phyloP scores from a whole-genome alignment of 106 monocot species.

The Amphibolis antarctica region DNA sequence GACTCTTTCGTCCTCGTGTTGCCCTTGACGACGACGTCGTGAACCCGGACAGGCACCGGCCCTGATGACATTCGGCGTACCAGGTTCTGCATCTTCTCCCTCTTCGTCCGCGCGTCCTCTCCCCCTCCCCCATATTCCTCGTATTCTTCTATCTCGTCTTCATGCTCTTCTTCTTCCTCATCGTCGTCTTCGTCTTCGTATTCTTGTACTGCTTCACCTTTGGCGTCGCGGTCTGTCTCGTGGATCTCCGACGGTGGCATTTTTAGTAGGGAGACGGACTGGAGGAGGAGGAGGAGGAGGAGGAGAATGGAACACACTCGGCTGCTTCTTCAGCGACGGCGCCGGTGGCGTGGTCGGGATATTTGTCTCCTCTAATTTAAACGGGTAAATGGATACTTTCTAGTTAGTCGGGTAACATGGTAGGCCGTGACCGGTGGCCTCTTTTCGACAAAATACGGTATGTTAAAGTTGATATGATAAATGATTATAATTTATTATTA shows the following conservation, averaged over 20 bases:
- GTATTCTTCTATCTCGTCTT: slow-evolving; percentile 8
- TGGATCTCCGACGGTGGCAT: slow-evolving; percentile 2
- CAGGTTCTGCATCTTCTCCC: slow-evolving; percentile 11
- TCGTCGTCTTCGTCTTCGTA: slow-evolving; percentile 6
- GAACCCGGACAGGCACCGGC: slow-evolving; percentile 10
- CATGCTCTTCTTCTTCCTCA: neutral
- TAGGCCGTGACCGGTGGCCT: no score
- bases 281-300: neutral
- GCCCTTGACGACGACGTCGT: slow-evolving; percentile 20
- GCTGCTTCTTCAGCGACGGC: no score
- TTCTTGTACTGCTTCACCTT: slow-evolving; percentile 36
- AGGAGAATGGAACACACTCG: neutral
- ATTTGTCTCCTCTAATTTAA: no score
- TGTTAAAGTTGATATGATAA: no score
- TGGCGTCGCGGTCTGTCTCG: neutral
- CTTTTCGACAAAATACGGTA: no score
- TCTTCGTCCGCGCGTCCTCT: neutral
- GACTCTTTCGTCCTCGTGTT: slow-evolving; percentile 13
- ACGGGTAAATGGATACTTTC: no score
- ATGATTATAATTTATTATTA: no score
- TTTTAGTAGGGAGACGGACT: no score
- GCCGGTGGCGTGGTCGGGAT: no score
- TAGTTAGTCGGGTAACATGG: no score
- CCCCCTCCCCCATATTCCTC: neutral
- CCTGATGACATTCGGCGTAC: slow-evolving; percentile 8